Base-by-base conservation (phyloP, 1,139 yeast species). In the Yamadazyma oceani region DNA sequence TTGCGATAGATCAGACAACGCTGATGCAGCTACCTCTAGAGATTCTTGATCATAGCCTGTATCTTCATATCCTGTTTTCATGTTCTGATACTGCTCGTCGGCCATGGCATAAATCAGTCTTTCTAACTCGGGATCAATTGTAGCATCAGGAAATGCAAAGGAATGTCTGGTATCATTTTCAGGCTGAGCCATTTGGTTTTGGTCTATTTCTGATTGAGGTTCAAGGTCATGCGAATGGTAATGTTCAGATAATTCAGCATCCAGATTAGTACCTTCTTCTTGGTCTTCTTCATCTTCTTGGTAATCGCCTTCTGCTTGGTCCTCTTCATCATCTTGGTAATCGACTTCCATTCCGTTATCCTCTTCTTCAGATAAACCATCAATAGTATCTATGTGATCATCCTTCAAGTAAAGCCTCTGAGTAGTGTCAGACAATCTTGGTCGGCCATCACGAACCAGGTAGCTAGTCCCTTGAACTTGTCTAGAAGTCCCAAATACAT, bases 301-400 rank as follows among this genome's bases (percentile, higher is more conserved):
- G 16, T 38, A 33, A 17, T 44, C 41, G 11, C 33, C 34, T 19
- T 34, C 40, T 2, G 43, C 49, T 2, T 53, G 59, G 2, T 55
- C 63, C 16, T 32, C 36, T 8, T 31, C 33, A 13, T 37, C 40
- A 12, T 26, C 59, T 2, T 54, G 58, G 4, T 53, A 59, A 6
- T 46, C 58, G 10, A 28, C 37, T 9, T 24, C 60, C 3, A 53
- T 59, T 2, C 51, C 58, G 6, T 44, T 57, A 5, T 55, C 65
- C 4, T 57, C 31, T 12, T 16, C 31, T 15, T 27, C 22, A 15
- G 6, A 7, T 10, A 8, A 8, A 3, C 69, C 9, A 54, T 64
- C 5, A 57, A 65, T 22, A 11, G 59, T 65, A 4, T 55, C 26
- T 5, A 29, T 33, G 17, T 21, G 26, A 6, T 30, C 35, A 11